Conservation (phyloP, 331 rosid species). For the Arachis monticola region DNA sequence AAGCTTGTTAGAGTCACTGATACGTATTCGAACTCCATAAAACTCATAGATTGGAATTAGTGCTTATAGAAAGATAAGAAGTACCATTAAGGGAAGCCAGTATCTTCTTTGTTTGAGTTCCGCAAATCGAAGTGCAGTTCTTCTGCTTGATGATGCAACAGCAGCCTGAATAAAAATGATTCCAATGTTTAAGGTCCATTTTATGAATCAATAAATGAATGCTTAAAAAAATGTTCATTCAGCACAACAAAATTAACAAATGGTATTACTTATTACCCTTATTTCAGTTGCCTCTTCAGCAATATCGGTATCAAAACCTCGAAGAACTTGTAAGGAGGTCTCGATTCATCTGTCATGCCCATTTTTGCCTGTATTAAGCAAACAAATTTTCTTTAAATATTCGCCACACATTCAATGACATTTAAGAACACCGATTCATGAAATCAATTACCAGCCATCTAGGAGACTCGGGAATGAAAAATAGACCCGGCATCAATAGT, state of each 20-base stretch:
- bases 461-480: slow-evolving; percentile 97
- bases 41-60: slow-evolving; percentile 30
- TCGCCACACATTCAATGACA: slow-evolving; percentile 14
- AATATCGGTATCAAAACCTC: slow-evolving; percentile 91
- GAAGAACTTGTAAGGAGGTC: slow-evolving; percentile 90
- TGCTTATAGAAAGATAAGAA: slow-evolving; percentile 26
- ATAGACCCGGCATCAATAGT: slow-evolving; percentile 84
- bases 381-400: slow-evolving; percentile 25
- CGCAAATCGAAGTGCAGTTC: slow-evolving; percentile 70
- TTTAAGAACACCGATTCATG: slow-evolving; percentile 31
- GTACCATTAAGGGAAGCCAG: slow-evolving; percentile 92
- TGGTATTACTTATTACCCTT: slow-evolving; percentile 61
- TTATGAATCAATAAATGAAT: slow-evolving; percentile 11
- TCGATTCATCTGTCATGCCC: slow-evolving; percentile 97
- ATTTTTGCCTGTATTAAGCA: slow-evolving; percentile 73
- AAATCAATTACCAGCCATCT: slow-evolving; percentile 87
- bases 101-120: slow-evolving; percentile 89
- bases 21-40: slow-evolving; percentile 27
- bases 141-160: slow-evolving; percentile 67
- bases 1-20: slow-evolving; percentile 36
- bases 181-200: slow-evolving; percentile 21
- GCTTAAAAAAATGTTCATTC: slow-evolving; percentile 22
- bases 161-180: slow-evolving; percentile 64
- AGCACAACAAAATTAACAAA: slow-evolving; percentile 26
- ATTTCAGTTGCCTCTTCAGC: slow-evolving; percentile 81